Evolutionary conservation across 148 eudicot species (phyloP).

Genomic region (Tetragonia tetragonoides): DNA sequence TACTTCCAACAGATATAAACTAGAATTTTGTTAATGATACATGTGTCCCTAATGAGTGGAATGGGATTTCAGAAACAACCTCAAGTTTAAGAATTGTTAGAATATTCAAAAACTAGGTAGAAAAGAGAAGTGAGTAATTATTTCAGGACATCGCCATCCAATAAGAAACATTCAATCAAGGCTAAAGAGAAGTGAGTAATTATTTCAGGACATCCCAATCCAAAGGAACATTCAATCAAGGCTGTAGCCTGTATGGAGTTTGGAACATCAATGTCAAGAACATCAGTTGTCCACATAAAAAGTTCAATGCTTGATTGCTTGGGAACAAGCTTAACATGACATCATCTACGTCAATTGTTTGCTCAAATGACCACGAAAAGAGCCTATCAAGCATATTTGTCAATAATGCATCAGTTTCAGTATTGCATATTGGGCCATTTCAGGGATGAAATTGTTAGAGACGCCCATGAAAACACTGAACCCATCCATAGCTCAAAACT

Average conservation of each 20-base stretch:
- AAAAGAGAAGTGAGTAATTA: no score
- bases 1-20: no score
- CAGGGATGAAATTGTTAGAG: not conserved
- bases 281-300: not conserved
- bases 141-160: not conserved
- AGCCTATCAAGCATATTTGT: not conserved
- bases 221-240: not conserved
- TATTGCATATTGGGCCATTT: no score
- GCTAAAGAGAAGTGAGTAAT: no score
- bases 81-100: no score
- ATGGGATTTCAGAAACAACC: no score
- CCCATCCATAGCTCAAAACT: not conserved
- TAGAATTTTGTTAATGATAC: no score
- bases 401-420: not conserved
- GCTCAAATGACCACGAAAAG: not conserved
- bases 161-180: not conserved
- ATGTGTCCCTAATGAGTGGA: no score
- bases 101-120: no score
- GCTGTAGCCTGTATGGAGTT: no score
- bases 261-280: no score
- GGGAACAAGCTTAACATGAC: constrained; percentile 4
- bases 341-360: not conserved
- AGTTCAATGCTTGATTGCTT: not conserved
- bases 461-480: not conserved
- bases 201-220: not conserved